phyloP scores from a whole-genome alignment of 202 grass and related monocot genomes.

The Panicum hallii region DNA sequence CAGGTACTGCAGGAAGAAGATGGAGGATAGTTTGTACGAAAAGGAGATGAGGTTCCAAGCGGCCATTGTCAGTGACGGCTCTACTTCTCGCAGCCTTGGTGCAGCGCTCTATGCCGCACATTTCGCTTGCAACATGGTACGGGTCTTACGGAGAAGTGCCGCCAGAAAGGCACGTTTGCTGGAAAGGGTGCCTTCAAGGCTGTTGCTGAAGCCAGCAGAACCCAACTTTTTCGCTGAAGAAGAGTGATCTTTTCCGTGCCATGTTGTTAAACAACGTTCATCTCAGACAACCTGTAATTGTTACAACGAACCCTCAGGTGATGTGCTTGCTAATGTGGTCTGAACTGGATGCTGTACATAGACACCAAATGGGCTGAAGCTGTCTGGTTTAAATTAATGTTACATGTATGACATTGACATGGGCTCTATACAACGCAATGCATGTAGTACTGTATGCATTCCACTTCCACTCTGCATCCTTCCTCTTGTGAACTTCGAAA shows the following conservation, averaged over 20 bases:
- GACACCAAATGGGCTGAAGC: constrained; percentile 18
- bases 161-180: constrained; percentile 56
- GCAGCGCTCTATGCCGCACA: constrained; percentile 74
- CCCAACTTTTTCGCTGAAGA: constrained; percentile 66
- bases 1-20: constrained; percentile 78
- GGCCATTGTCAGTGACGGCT: constrained; percentile 57
- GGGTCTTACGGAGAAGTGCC: constrained; percentile 54
- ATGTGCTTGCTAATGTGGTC: neutral
- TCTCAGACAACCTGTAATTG: constrained; percentile 9
- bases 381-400: constrained; percentile 15
- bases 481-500: neutral
- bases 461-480: constrained; percentile 3
- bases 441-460: constrained; percentile 2
- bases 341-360: constrained; percentile 31
- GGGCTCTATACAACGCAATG: neutral
- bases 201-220: constrained; percentile 67
- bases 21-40: constrained; percentile 70
- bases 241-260: neutral
- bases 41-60: constrained; percentile 73
- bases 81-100: constrained; percentile 63
- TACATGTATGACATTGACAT: constrained; percentile 29
- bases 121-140: constrained; percentile 78
- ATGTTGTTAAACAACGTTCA: neutral
- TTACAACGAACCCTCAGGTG: neutral
- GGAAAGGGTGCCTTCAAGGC: constrained; percentile 59